Base-by-base conservation (phyloP, 2,329 filamentous ascomycete genomes). In the Penicillium occitanis region DNA sequence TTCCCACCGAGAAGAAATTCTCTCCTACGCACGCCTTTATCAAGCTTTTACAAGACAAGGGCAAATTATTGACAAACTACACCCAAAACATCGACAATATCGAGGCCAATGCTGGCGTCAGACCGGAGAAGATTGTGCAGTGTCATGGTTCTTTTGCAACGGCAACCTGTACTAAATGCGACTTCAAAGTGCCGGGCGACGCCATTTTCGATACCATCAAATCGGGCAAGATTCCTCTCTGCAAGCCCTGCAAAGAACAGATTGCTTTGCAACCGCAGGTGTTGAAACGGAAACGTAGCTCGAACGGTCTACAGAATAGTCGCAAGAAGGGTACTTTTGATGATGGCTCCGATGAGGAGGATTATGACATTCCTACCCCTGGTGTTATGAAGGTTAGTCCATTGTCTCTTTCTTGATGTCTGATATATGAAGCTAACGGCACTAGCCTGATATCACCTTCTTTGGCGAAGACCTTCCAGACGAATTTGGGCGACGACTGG, bases 21-120 rank as follows among this genome's bases (percentile, higher is more conserved):
- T 93, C 94, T 0, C 93, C 94, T 0, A 98, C 95, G 0, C 95
- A 99, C 82, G 89, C 90, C 63, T 99, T 99, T 81, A 96, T 99
- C 74, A 88, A 89, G 40, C 85, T 97, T 72, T 86, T 99, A 42
- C 91, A 99, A 78, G 86, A 94, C 71, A 91, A 93, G 77, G 88
- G 87, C 70, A 97, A 97, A 78, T 86, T 99, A 6, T 86, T 97
- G 67, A 98, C 93, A 50, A 97, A 98, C 80, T 99, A 97, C 81
- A 96, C 95, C 0, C 95, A 99, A 77, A 99, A 99, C 78, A 98
- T 99, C 74, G 95, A 99, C 82, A 97, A 97, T 72, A 88, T 97
- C 61, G 94, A 99, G 78, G 86, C 89, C 68, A 89, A 91, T 73
- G 94, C 94, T 0, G 95, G 95, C 25, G 91, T 99, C 67, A 80